These are phyloP conservation scores for Alternaria sp. DNA, from an alignment of 2,329 filamentous ascomycete genomes.

Conservation along the genomic window DNA sequence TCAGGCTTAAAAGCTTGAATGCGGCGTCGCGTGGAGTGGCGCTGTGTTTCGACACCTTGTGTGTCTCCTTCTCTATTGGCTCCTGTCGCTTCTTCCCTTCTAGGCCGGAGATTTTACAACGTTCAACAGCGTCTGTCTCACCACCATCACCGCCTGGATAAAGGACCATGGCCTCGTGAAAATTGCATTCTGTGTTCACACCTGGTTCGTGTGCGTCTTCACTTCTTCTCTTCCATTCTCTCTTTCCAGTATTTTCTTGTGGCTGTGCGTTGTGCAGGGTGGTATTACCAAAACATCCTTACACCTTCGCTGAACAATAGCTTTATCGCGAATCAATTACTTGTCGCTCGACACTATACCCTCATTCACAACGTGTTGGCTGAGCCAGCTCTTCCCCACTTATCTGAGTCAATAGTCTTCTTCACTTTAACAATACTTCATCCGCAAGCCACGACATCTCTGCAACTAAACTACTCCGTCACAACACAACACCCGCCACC, in stretches of 20 bases:
- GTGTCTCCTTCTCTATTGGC: conserved; percentile 45
- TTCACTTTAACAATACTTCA: background rate
- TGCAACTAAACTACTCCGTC: background rate
- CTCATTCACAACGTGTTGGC: background rate
- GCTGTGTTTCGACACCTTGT: conserved; percentile 46
- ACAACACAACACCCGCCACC: background rate
- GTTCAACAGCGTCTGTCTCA: conserved; percentile 43
- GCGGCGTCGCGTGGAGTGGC: conserved; percentile 43
- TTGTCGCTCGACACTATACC: background rate
- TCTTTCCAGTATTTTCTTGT: conserved; percentile 20
- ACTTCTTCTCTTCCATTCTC: conserved; percentile 28
- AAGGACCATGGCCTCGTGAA: conserved; percentile 37
- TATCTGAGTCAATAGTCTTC: background rate
- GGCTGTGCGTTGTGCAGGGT: conserved; percentile 24
- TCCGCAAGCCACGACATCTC: conserved; percentile 5
- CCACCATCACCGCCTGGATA: conserved; percentile 44
- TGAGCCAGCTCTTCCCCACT: background rate
- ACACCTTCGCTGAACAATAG: conserved; percentile 36
- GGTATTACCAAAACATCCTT: conserved; percentile 15
- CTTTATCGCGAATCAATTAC: background rate
- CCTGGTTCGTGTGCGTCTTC: conserved; percentile 24
- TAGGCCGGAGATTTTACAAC: conserved; percentile 31
- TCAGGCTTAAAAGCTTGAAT: conserved; percentile 48
- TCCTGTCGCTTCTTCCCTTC: conserved; percentile 38
- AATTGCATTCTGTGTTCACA: conserved; percentile 25